phyloP scores from a whole-genome alignment of 768 basidiomycete genomes.

The Boletus sp. region DNA sequence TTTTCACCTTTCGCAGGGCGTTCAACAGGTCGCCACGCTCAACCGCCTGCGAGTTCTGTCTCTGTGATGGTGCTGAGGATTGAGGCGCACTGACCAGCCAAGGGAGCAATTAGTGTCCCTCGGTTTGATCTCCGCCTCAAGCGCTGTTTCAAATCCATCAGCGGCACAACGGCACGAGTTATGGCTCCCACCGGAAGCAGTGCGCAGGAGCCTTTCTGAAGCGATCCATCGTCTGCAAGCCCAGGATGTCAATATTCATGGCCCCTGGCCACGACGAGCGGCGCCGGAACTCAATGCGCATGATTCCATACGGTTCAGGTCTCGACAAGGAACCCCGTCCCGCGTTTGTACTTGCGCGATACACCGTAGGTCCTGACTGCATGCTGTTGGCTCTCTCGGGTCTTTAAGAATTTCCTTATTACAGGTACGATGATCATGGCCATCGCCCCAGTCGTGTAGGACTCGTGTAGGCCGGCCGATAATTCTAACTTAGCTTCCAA shows the following conservation, averaged over 20 bases:
- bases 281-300: neutral
- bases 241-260: neutral
- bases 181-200: conserved; percentile 15
- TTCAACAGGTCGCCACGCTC: conserved; percentile 33
- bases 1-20: conserved; percentile 39
- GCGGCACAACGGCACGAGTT: conserved; percentile 29
- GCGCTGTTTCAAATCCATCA: conserved; percentile 15
- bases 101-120: conserved; percentile 23
- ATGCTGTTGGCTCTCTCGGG: neutral
- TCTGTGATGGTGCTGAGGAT: conserved; percentile 39
- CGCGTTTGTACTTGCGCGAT: neutral
- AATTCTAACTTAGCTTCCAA: too few relatives aligned
- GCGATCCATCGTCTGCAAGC: conserved; percentile 20
- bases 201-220: conserved; percentile 21
- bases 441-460: conserved; percentile 9
- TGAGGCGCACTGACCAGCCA: conserved; percentile 33
- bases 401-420: neutral
- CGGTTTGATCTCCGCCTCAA: conserved; percentile 28
- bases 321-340: neutral
- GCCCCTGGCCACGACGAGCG: neutral
- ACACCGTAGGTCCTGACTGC: conserved; percentile 1
- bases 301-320: neutral
- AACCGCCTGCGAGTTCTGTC: conserved; percentile 39
- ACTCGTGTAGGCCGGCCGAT: conserved; percentile 8
- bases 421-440: conserved; percentile 9